phyloP scores from a whole-genome alignment of 148 eudicot genomes.

The Persicaria maculosa region DNA sequence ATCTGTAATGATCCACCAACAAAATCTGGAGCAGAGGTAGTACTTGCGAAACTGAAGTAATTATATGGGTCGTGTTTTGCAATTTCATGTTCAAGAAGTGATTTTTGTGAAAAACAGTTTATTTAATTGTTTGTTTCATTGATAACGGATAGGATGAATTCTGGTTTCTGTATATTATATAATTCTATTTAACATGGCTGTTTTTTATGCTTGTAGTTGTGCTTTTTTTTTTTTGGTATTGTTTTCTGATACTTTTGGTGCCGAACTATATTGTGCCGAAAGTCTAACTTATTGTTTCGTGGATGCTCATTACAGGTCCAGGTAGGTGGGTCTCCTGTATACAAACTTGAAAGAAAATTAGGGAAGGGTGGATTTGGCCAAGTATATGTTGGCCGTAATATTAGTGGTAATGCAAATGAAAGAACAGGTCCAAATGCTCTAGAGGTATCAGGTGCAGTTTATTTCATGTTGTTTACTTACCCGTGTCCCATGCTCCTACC shows the following conservation, averaged over 20 bases:
- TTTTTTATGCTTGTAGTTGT: not conserved
- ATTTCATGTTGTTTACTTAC: not conserved
- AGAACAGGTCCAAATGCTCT: slow-evolving; percentile 63
- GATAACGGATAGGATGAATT: too few species aligned
- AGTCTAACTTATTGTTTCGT: not conserved
- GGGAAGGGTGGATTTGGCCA: slow-evolving; percentile 97
- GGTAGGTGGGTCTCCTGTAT: slow-evolving; percentile 71
- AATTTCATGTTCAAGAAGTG: too few species aligned
- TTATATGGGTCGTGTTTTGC: too few species aligned
- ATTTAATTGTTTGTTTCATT: too few species aligned
- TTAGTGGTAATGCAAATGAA: slow-evolving; percentile 45
- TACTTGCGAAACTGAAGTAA: too few species aligned
- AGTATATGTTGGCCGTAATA: slow-evolving; percentile 78
- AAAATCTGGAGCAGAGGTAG: too few species aligned
- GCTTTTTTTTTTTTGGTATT: not conserved
- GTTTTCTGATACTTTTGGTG: not conserved
- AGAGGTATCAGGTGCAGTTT: slow-evolving; percentile 40
- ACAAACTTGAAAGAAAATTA: slow-evolving; percentile 58
- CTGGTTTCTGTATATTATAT: too few species aligned
- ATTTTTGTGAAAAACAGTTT: too few species aligned
- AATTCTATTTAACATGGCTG: not conserved
- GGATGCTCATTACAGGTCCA: slow-evolving; percentile 45
- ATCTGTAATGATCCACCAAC: too few species aligned
- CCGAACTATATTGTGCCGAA: not conserved
- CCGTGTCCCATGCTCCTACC: not conserved